A percentile compares a stretch with the other conserved stretches of the same genome.
Evolutionary conservation across 352 stramenopile genomes (phyloP).

Genomic region (Plasmopara viticola): DNA sequence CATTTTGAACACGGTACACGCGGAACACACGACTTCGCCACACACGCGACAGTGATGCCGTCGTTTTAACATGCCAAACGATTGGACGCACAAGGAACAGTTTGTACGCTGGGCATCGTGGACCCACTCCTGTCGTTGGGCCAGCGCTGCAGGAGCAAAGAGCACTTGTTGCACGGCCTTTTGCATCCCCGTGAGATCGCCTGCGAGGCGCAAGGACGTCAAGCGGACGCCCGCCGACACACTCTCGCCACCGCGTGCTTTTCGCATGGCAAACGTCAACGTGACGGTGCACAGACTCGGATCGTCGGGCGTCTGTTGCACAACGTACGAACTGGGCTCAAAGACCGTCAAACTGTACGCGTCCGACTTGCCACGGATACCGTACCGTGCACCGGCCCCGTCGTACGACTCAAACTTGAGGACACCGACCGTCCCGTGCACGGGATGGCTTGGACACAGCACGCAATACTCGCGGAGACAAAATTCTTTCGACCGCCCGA

Average conservation of each 20-base stretch:
- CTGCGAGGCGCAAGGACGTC: conserved; percentile 53
- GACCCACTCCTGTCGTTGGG: conserved; percentile 75
- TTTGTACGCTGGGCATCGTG: conserved; percentile 66
- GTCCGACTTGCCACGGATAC: conserved; percentile 62
- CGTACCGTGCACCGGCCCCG: conserved; percentile 61
- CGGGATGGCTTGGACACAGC: conserved; percentile 44
- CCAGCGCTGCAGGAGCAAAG: conserved; percentile 56
- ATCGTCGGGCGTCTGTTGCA: conserved; percentile 65
- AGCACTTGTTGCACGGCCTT: conserved; percentile 61
- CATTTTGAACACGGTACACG: conserved; percentile 74
- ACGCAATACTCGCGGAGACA: conserved; percentile 77
- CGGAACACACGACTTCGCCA: conserved; percentile 79
- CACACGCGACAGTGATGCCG: conserved; percentile 84
- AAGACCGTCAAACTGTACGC: conserved; percentile 76
- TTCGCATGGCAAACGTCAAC: conserved; percentile 73
- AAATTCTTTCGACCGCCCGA: conserved; percentile 78
- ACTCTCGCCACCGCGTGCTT: conserved; percentile 54
- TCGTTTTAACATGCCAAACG: conserved; percentile 74
- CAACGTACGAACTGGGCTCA: conserved; percentile 66
- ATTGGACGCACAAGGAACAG: conserved; percentile 74
- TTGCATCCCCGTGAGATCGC: conserved; percentile 51
- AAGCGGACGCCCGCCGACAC: conserved; percentile 68
- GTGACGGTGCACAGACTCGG: conserved; percentile 53
- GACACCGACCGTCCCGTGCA: conserved; percentile 58
- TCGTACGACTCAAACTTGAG: conserved; percentile 82